These are phyloP conservation scores for Rhizopus microsporus DNA, from an alignment of 371 early-diverging fungal species.

Conservation along the genomic window DNA sequence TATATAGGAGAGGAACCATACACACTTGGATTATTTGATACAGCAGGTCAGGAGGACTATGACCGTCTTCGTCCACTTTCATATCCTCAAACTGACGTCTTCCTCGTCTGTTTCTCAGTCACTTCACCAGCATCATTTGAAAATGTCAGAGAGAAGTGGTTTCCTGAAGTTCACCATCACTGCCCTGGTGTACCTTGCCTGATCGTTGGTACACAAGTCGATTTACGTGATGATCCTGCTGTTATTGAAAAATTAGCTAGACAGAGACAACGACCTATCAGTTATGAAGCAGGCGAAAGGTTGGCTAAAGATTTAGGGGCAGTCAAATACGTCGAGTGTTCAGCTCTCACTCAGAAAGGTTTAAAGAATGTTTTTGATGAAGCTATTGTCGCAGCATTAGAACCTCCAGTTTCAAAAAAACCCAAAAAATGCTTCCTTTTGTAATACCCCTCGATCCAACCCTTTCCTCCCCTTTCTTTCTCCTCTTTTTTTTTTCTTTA, in stretches of 20 bases:
- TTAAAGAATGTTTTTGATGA: slow-evolving; percentile 98
- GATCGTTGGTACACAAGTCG: slow-evolving; percentile 96
- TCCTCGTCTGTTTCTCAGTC: slow-evolving; percentile 96
- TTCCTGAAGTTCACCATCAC: slow-evolving; percentile 94
- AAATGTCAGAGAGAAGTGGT: slow-evolving; percentile 90
- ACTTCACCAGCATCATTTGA: slow-evolving; percentile 92
- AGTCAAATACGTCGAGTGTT: slow-evolving; percentile 97
- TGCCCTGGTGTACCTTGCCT: slow-evolving; percentile 97
- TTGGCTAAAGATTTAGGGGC: slow-evolving; percentile 90
- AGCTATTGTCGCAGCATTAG: slow-evolving; percentile 97
- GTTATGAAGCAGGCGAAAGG: slow-evolving; percentile 80
- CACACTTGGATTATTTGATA: slow-evolving; percentile 94
- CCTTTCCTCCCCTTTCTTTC: slow-evolving; percentile 6
- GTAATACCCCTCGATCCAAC: slow-evolving; percentile 33
- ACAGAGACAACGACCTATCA: slow-evolving; percentile 85
- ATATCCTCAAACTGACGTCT: slow-evolving; percentile 93
- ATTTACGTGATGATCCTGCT: slow-evolving; percentile 88
- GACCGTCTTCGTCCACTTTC: slow-evolving; percentile 96
- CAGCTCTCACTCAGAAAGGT: slow-evolving; percentile 93
- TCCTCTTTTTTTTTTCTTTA: slow-evolving; percentile 7
- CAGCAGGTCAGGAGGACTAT: slow-evolving; percentile 98
- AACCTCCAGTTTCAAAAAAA: slow-evolving; percentile 86
- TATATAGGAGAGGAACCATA: slow-evolving; percentile 74
- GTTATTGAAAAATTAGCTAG: slow-evolving; percentile 81
- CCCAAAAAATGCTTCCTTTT: slow-evolving; percentile 76